phyloP scores from a whole-genome alignment of 2,329 filamentous ascomycete species.

The Sporothrix dimorphospora region DNA sequence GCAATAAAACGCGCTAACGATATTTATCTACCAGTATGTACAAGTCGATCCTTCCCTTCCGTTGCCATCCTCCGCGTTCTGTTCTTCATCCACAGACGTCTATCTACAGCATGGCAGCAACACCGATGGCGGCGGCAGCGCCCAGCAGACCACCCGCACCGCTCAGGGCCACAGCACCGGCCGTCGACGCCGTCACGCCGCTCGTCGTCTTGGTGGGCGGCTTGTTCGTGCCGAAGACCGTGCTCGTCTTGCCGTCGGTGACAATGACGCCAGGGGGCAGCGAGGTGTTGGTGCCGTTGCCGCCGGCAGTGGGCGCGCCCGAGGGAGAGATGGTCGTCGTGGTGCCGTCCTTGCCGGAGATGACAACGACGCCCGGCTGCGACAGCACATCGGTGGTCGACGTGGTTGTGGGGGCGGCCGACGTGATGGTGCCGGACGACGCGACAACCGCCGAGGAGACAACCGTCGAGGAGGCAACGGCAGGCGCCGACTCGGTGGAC shows the following conservation, averaged over 20 bases:
- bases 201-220: background rate
- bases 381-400: background rate
- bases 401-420: background rate
- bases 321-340: background rate
- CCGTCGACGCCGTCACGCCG: slow-evolving; percentile 3
- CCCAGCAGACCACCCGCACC: slow-evolving; percentile 12
- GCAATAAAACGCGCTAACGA: background rate
- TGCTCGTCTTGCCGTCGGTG: slow-evolving; percentile 26
- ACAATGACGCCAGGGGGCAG: slow-evolving; percentile 24
- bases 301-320: background rate
- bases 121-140: slow-evolving; percentile 19
- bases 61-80: background rate
- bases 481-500: slow-evolving; percentile 17
- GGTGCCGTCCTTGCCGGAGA: background rate
- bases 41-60: background rate
- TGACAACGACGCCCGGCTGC: background rate
- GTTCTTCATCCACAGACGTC: background rate
- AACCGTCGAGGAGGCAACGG: background rate
- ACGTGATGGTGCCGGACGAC: background rate
- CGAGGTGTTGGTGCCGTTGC: slow-evolving; percentile 10
- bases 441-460: background rate
- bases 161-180: background rate
- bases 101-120: slow-evolving; percentile 23
- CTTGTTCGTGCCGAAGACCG: slow-evolving; percentile 29
- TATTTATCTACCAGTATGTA: slow-evolving; percentile 2